Evolutionary conservation across 257 asterid species (phyloP).

Genomic region (Gardenia jasminoides): DNA sequence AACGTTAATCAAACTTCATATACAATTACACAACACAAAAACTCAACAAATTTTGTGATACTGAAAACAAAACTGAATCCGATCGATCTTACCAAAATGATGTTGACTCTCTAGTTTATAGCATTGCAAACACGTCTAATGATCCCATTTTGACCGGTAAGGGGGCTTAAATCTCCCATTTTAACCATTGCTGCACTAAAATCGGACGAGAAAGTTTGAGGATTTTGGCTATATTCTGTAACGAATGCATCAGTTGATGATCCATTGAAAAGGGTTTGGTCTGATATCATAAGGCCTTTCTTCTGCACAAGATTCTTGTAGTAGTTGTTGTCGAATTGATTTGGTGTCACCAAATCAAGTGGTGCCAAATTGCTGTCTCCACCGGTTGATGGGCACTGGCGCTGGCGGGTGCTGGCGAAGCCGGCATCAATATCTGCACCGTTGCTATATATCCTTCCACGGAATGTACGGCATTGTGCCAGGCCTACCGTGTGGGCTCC

Average conservation of each 20-base stretch:
- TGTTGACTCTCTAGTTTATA: too few species aligned
- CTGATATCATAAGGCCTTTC: too few species aligned
- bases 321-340: too few species aligned
- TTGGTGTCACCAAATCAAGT: too few species aligned
- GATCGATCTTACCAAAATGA: too few species aligned
- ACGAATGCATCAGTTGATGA: too few species aligned
- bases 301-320: too few species aligned
- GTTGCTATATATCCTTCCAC: conserved; percentile 26
- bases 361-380: conserved; percentile 26
- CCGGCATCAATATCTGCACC: neutral
- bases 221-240: neutral
- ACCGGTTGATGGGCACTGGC: conserved; percentile 21
- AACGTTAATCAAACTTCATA: too few species aligned
- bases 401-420: conserved; percentile 29
- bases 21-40: too few species aligned
- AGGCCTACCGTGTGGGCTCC: conserved; percentile 10
- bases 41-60: too few species aligned
- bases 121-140: neutral
- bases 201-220: neutral
- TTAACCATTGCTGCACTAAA: neutral
- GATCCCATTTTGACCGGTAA: neutral
- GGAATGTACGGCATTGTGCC: conserved; percentile 24
- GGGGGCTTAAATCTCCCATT: neutral
- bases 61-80: too few species aligned
- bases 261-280: too few species aligned